Conservation (phyloP, 805 yeast genomes). For the Metschnikowia hibisci region DNA sequence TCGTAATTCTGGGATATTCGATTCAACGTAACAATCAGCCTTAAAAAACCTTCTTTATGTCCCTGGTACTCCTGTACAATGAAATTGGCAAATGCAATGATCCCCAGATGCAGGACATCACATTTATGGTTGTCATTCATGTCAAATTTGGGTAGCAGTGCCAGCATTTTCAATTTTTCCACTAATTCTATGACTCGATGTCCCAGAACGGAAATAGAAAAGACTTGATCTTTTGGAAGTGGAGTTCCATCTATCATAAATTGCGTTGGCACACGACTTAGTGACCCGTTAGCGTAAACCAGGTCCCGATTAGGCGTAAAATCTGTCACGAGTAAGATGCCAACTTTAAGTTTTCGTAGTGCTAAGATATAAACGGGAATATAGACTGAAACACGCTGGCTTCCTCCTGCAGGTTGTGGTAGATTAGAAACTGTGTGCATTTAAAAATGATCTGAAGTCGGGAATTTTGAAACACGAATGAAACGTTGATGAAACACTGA, state of each 20-base stretch:
- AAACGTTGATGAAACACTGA: too few relatives aligned
- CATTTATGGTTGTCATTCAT: background rate
- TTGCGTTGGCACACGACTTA: constrained; percentile 4
- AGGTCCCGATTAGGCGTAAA: constrained; percentile 13
- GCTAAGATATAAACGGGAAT: constrained; percentile 17
- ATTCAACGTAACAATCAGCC: constrained; percentile 4
- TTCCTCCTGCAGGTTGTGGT: too few relatives aligned
- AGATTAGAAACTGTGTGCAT: too few relatives aligned
- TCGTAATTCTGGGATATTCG: background rate
- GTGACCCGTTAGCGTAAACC: constrained; percentile 5
- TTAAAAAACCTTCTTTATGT: constrained; percentile 13
- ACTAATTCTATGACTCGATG: constrained; percentile 3
- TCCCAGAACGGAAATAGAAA: constrained; percentile 10
- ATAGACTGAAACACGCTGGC: too few relatives aligned
- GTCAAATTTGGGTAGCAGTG: constrained; percentile 1
- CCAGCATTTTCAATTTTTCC: constrained; percentile 5
- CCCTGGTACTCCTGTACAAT: constrained; percentile 3
- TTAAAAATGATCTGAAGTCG: too few relatives aligned
- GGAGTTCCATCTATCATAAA: constrained; percentile 5
- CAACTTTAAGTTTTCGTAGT: constrained; percentile 4
- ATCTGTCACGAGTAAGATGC: constrained; percentile 18
- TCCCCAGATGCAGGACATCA: constrained; percentile 7
- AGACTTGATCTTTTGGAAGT: constrained; percentile 5
- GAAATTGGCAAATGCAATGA: constrained; percentile 9
- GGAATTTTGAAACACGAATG: too few relatives aligned